Base-by-base conservation (phyloP, 2,329 filamentous ascomycete species). In the Curvularia verruculosa region DNA sequence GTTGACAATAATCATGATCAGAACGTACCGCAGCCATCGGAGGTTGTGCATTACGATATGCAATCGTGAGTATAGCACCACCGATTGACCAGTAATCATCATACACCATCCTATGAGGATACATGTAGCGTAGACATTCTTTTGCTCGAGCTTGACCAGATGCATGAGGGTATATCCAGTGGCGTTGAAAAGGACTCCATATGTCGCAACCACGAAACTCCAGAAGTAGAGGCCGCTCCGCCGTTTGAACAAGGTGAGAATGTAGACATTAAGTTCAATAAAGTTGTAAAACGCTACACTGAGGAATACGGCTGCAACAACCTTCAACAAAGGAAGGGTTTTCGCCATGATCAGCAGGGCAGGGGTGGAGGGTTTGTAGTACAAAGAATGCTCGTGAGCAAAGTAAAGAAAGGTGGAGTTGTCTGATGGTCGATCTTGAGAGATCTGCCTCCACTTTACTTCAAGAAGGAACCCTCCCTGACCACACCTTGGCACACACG, bases 31-130 rank as follows among this genome's bases (percentile, higher is more conserved):
- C 1, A 87, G 73, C 21, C 50, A 48, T 3, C 80, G 72, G 10
- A 77, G 73, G 46, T 85, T 81, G 12, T 79, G 79, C 24, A 85
- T 71, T 8, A 88, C 79, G 1, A 88, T 77, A 63, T 87, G 84
- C 1, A 88, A 76, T 9, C 85, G 79, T 1, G 85, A 87, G 72
- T 85, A 88, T 0, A 88, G 75, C 2, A 88, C 85, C 13, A 87
- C 63, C 0, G 82, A 81, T 67, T 87, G 84, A 0, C 85, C 85
- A 0, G 84, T 86, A 0, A 88, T 83, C 83, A 87, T 86, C 2
- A 74, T 65, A 66, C 82, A 82, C 82, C 85, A 83, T n/a, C 83
- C 85, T 58, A 87, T 61, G n/a, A 77, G 78, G 23, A 83, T 71
- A 4, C 83, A 61, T 5, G 79, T 78, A 56, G 76, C 76, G 26